A percentile compares a stretch with the other conserved stretches of the same genome.
Conservation (phyloP, 306 rosid genomes). For the Lablab purpureus region DNA sequence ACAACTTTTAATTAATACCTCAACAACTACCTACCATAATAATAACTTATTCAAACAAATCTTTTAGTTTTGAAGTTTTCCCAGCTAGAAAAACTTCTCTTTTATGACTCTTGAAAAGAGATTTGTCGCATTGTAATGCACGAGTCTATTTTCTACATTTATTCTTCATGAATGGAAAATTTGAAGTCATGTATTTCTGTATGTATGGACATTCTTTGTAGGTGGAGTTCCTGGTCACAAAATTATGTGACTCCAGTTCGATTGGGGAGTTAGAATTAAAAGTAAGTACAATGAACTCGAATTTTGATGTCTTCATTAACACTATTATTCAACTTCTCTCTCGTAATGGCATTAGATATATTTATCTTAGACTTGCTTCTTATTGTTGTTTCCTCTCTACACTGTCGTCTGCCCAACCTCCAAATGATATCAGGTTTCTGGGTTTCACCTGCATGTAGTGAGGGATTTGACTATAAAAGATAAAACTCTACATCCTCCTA, state of each 20-base stretch:
- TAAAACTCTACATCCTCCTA: conserved; percentile 52
- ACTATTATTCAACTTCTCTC: conserved; percentile 13
- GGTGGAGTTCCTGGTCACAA: conserved; percentile 75
- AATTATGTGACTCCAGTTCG: conserved; percentile 77
- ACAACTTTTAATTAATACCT: no score
- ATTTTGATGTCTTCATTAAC: conserved; percentile 22
- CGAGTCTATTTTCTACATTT: conserved; percentile 11
- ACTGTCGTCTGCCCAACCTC: conserved; percentile 25
- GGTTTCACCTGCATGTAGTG: conserved; percentile 68
- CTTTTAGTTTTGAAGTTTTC: conserved; percentile 28
- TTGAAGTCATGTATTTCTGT: conserved; percentile 16
- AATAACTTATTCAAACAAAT: no score
- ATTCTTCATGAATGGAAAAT: conserved; percentile 16
- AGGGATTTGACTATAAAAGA: conserved; percentile 56
- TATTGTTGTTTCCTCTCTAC: conserved; percentile 37
- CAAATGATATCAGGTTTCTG: conserved; percentile 65
- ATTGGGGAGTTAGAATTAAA: conserved; percentile 73
- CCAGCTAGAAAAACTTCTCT: not conserved
- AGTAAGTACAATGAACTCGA: conserved; percentile 58
- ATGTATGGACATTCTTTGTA: conserved; percentile 48
- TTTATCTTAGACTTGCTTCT: conserved; percentile 17
- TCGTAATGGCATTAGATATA: conserved; percentile 22
- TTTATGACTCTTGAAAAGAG: conserved; percentile 13
- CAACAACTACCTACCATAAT: no score
- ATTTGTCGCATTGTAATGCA: not conserved